Percentiles rank a stretch among this genome's conserved stretches.
These are phyloP conservation scores for Dinochytrium kinnereticum DNA, from an alignment of 371 early-diverging fungal species.

Conservation along the genomic window DNA sequence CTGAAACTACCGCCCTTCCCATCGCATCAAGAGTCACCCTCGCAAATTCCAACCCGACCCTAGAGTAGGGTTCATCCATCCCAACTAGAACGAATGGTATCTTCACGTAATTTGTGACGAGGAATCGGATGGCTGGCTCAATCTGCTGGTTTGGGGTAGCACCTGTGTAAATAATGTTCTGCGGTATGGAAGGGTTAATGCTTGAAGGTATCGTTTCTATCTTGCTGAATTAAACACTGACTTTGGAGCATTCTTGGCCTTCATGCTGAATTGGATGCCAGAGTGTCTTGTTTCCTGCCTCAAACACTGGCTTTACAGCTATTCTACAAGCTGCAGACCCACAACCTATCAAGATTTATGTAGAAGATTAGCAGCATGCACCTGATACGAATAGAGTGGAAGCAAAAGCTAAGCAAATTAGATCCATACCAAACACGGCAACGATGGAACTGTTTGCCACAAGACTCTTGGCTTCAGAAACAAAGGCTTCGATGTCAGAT, in stretches of 20 bases:
- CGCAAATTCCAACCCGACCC: background rate
- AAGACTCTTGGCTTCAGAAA: too few relatives aligned
- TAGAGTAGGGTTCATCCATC: background rate
- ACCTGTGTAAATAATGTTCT: background rate
- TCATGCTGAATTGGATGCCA: background rate
- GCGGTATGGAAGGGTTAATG: too few relatives aligned
- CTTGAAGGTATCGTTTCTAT: background rate
- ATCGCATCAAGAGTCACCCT: background rate
- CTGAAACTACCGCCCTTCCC: background rate
- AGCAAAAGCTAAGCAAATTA: too few relatives aligned
- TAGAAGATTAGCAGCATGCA: too few relatives aligned
- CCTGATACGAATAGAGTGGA: too few relatives aligned
- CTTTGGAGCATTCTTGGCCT: background rate
- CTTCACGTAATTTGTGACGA: background rate
- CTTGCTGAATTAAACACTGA: background rate
- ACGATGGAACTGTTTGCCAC: too few relatives aligned
- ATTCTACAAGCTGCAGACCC: background rate
- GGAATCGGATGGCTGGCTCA: slow-evolving; percentile 1
- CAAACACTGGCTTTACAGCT: background rate
- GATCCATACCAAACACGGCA: too few relatives aligned
- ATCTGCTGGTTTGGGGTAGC: background rate
- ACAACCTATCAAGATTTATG: background rate
- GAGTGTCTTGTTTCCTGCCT: background rate
- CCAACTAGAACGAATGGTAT: background rate
- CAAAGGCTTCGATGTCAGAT: too few relatives aligned